Base-by-base conservation (phyloP, 768 basidiomycete genomes). In the Mycena floridula region DNA sequence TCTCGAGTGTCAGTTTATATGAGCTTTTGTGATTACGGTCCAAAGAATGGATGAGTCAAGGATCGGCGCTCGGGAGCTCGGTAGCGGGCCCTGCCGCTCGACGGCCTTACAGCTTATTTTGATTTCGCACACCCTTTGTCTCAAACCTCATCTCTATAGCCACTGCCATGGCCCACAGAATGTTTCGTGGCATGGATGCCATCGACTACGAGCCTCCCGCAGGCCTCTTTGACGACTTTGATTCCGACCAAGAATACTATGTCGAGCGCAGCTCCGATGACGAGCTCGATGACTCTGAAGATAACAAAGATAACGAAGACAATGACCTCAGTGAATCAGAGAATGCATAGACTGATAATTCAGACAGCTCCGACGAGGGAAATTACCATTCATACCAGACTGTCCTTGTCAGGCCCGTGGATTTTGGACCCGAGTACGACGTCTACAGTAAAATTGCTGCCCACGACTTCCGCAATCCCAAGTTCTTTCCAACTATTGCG, bases 391-490 rank as follows among this genome's bases (percentile, higher is more conserved):
- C 9, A 9, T 9, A 30, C 28, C 9, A 30, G 16, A 30, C 9
- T 30, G 28, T 9, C 16, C 9, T 30, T 30, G 28, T 16, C 9
- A 30, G 28, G 28, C 9, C 28, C 28, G 9, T 30, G 28, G 28
- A 40, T 8, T 48, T 44, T 35, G 47, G 43, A 7, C 48, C 27
- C 21, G 25, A 37, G 6, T 20, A 27, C 36, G 27, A 24, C 4
- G 42, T 24, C 30, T 35, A 25, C 28, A 38, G 28, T 3, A 25
- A 23, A 9, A 23, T 18, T 24, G 5, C 35, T 7, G 15, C 43
- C 22, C 7, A 37, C 37, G 32, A 50, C 25, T 42, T 53, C 15
- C 46, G 52, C 2, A 48, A 51, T 40, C 43, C 47, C 4, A 46
- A 49, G n/a, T 32, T 37, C 25, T 51, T 54, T 21, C 47, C 52